phyloP scores from a whole-genome alignment of 2,329 filamentous ascomycete species.

The Alternaria rosae region DNA sequence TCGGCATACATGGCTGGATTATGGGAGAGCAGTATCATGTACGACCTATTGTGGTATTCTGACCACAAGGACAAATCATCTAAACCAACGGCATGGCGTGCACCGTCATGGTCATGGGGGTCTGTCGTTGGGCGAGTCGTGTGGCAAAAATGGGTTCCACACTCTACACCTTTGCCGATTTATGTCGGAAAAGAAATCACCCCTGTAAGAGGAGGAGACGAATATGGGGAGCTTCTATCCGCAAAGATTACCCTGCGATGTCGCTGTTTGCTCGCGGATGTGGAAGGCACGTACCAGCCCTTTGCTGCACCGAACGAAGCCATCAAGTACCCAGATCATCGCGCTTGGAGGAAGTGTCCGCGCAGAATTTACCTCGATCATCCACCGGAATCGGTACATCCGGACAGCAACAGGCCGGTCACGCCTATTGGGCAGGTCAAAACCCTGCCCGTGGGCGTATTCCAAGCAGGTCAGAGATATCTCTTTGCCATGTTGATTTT shows the following conservation, averaged over 20 bases:
- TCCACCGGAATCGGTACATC: neutral
- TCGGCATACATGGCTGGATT: constrained; percentile 6
- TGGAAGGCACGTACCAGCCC: neutral
- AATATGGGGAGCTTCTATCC: neutral
- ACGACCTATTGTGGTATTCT: neutral
- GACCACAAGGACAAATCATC: neutral
- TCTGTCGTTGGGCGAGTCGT: neutral
- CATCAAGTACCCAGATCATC: neutral
- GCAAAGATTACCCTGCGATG: neutral
- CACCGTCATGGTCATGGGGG: constrained; percentile 13
- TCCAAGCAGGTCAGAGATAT: neutral
- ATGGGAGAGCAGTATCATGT: neutral
- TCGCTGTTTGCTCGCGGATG: neutral
- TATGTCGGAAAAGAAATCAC: neutral
- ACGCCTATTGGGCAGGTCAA: neutral
- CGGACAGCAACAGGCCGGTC: neutral
- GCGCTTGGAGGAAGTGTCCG: neutral
- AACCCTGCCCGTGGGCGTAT: neutral
- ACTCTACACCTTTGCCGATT: neutral
- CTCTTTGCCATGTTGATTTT: neutral
- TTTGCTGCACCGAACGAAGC: neutral
- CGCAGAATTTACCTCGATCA: neutral
- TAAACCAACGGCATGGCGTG: neutral
- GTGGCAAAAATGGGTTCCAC: neutral
- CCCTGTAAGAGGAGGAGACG: neutral